Conservation (phyloP, 805 yeast species). For the Ogataea wickerhamii region DNA sequence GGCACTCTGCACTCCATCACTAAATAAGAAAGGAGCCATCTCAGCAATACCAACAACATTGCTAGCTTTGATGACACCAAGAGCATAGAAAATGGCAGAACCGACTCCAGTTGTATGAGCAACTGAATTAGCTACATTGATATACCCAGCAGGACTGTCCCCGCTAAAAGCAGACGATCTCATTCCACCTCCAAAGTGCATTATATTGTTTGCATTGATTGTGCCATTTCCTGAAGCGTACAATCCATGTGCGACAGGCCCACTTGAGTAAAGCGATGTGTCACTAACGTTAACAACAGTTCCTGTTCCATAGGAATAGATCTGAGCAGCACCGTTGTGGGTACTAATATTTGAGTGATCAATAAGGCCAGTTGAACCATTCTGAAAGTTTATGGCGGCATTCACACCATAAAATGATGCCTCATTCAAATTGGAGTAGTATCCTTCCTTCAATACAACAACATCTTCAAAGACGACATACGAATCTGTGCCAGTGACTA, state of each 20-base stretch:
- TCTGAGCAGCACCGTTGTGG: constrained; percentile 8
- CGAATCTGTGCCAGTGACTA: not conserved
- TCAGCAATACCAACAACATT: constrained; percentile 6
- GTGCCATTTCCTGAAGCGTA: constrained; percentile 7
- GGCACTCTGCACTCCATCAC: constrained; percentile 4
- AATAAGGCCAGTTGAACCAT: constrained; percentile 4
- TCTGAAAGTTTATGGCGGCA: constrained; percentile 5
- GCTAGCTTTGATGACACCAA: constrained; percentile 4
- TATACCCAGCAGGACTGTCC: constrained; percentile 6
- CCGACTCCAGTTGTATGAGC: constrained; percentile 7
- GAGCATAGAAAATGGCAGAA: constrained; percentile 8
- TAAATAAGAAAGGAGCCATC: constrained; percentile 4
- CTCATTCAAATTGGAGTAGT: constrained; percentile 4
- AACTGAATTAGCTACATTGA: constrained; percentile 3
- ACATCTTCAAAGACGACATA: constrained; percentile 3
- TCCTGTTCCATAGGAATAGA: constrained; percentile 5
- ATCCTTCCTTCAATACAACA: not conserved
- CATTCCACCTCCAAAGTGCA: constrained; percentile 6
- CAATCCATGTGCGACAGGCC: constrained; percentile 5
- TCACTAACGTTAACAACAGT: constrained; percentile 5
- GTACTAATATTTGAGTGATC: constrained; percentile 1
- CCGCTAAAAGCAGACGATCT: constrained; percentile 8
- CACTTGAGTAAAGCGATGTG: constrained; percentile 6
- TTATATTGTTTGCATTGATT: constrained; percentile 2
- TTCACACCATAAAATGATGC: constrained; percentile 6